Evolutionary conservation across 1,284 basidiomycete genomes (phyloP).

Genomic region (Ustilago lituana): DNA sequence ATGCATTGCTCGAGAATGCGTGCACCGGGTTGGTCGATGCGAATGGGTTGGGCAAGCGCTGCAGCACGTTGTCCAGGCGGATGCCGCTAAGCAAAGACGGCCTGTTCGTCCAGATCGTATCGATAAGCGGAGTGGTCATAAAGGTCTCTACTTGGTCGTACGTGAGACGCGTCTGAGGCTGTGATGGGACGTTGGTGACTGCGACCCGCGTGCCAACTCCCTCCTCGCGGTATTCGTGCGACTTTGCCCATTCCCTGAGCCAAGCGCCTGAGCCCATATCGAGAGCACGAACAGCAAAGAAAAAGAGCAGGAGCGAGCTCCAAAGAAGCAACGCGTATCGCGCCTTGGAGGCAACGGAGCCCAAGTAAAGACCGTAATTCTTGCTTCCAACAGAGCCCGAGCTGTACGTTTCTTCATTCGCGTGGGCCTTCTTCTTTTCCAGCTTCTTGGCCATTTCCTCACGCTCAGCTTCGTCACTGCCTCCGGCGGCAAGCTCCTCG

Average conservation of each 20-base stretch:
- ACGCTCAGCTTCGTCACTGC: slow-evolving; percentile 49
- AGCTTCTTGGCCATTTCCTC: slow-evolving; percentile 54
- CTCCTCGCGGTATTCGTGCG: slow-evolving; percentile 51
- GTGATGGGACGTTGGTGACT: not conserved
- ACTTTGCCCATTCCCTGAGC: slow-evolving; percentile 64
- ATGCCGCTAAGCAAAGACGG: slow-evolving; percentile 17
- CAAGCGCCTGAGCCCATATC: slow-evolving; percentile 62
- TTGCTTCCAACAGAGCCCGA: slow-evolving; percentile 54
- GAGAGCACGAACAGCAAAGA: slow-evolving; percentile 49
- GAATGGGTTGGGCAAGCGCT: slow-evolving; percentile 16
- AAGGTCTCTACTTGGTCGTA: slow-evolving; percentile 31
- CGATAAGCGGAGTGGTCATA: slow-evolving; percentile 37
- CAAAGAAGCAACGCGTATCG: slow-evolving; percentile 51
- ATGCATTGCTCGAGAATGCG: not conserved
- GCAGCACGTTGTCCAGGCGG: slow-evolving; percentile 18
- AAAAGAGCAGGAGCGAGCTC: slow-evolving; percentile 50
- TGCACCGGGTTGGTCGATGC: not conserved
- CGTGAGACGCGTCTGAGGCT: slow-evolving; percentile 9
- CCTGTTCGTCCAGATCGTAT: slow-evolving; percentile 33
- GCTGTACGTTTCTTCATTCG: slow-evolving; percentile 62
- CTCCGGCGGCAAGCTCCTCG: slow-evolving; percentile 57
- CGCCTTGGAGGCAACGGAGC: slow-evolving; percentile 40
- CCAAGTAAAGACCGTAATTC: slow-evolving; percentile 62
- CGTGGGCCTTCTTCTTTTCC: slow-evolving; percentile 54
- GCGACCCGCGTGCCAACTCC: slow-evolving; percentile 3